Evolutionary conservation across 1,284 basidiomycete species (phyloP).

Genomic region (Lentinula novae-zelandiae): DNA sequence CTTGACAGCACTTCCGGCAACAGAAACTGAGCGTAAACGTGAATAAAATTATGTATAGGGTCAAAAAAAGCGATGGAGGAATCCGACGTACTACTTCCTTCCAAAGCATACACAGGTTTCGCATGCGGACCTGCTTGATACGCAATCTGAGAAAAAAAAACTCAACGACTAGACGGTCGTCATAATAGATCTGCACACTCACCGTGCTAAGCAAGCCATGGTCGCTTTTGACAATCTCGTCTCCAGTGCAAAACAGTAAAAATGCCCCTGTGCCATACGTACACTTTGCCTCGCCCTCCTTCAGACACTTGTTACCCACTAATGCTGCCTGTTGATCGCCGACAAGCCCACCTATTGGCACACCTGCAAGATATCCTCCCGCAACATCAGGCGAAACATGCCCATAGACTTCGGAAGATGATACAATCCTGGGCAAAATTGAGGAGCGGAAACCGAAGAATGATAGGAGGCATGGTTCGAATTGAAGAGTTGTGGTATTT

Average conservation of each 20-base stretch:
- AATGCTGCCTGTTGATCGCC: conserved; percentile 98
- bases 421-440: conserved; percentile 85
- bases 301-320: conserved; percentile 93
- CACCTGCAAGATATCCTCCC: conserved; percentile 67
- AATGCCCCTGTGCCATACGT: conserved; percentile 97
- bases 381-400: conserved; percentile 65
- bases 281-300: conserved; percentile 85
- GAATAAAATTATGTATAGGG: too few species aligned
- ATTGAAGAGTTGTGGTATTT: conserved; percentile 78
- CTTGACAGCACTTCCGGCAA: conserved; percentile 93
- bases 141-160: conserved; percentile 56
- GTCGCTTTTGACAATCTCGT: conserved; percentile 78
- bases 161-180: background rate
- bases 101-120: conserved; percentile 88
- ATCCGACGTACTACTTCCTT: conserved; percentile 79
- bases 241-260: conserved; percentile 91
- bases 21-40: conserved; percentile 59
- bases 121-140: conserved; percentile 83
- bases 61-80: background rate
- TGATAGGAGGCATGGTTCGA: conserved; percentile 80
- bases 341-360: conserved; percentile 87
- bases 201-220: conserved; percentile 91
- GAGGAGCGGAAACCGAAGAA: conserved; percentile 85
- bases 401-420: conserved; percentile 92
- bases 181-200: conserved; percentile 20